These are phyloP conservation scores for Rhizophora apiculata DNA, from an alignment of 345 rosid genomes.

Conservation along the genomic window DNA sequence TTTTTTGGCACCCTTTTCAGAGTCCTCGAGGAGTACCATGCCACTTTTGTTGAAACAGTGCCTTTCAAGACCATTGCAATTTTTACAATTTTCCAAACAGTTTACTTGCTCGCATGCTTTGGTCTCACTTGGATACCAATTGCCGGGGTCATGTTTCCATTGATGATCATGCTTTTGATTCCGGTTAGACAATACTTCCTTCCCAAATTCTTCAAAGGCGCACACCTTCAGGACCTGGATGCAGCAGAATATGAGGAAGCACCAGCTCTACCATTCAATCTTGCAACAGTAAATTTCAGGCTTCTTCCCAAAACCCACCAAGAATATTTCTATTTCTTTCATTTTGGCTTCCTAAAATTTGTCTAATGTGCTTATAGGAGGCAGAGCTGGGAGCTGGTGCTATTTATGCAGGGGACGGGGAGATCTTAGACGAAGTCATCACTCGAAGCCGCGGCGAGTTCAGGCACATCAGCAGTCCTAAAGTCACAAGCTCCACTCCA, in stretches of 20 bases:
- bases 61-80: constrained; percentile 29
- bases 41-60: constrained; percentile 32
- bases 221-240: constrained; percentile 32
- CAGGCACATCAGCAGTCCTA: constrained; percentile 29
- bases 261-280: constrained; percentile 27
- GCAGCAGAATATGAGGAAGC: constrained; percentile 35
- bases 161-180: constrained; percentile 36
- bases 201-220: constrained; percentile 31
- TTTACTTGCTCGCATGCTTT: constrained; percentile 24
- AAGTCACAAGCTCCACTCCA: constrained; percentile 34
- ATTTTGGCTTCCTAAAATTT: not conserved
- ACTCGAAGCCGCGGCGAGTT: constrained; percentile 37
- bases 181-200: constrained; percentile 32
- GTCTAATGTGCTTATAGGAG: constrained; percentile 11
- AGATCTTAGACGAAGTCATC: constrained; percentile 29
- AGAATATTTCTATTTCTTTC: not conserved
- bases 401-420: constrained; percentile 20
- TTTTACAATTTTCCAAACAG: constrained; percentile 27
- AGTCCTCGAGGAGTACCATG: constrained; percentile 33
- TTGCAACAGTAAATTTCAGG: constrained; percentile 26
- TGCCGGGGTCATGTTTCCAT: constrained; percentile 32
- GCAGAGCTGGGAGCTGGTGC: constrained; percentile 27
- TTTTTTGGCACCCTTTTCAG: constrained; percentile 5
- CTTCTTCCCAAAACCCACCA: not conserved
- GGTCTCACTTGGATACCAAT: constrained; percentile 36